These are phyloP conservation scores for Penicillium sp. DNA, from an alignment of 2,329 filamentous ascomycete species.

Conservation along the genomic window DNA sequence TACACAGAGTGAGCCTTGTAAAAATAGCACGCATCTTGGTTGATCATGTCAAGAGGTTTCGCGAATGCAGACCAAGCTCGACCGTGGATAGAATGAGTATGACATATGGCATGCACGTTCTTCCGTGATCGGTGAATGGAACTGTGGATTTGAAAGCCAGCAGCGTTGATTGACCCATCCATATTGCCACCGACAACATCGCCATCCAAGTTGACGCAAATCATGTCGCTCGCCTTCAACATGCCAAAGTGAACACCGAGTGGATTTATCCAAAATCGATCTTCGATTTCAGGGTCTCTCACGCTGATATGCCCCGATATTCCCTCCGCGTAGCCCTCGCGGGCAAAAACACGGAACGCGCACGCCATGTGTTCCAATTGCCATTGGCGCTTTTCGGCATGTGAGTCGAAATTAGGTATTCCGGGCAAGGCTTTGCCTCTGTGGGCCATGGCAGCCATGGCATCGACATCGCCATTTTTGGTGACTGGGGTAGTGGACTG, in stretches of 20 bases:
- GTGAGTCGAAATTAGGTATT: constrained; percentile 47
- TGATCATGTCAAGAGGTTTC: constrained; percentile 41
- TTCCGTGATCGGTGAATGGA: constrained; percentile 56
- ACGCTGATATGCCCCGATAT: constrained; percentile 70
- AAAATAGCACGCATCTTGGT: constrained; percentile 25
- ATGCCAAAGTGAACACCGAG: constrained; percentile 66
- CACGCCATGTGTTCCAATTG: constrained; percentile 60
- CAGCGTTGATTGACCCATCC: constrained; percentile 43
- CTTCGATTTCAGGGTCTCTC: constrained; percentile 60
- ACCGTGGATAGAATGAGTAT: constrained; percentile 49
- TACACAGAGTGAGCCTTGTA: constrained; percentile 59
- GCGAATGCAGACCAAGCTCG: constrained; percentile 47
- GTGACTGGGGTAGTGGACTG: background rate
- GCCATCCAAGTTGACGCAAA: constrained; percentile 47
- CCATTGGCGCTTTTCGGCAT: constrained; percentile 61
- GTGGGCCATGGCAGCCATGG: background rate
- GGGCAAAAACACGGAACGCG: constrained; percentile 67
- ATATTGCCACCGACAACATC: constrained; percentile 45
- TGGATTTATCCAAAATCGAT: constrained; percentile 68
- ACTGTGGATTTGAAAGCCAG: constrained; percentile 50
- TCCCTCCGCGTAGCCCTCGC: constrained; percentile 67
- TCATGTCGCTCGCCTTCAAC: constrained; percentile 44
- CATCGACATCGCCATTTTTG: background rate
- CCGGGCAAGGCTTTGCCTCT: background rate
- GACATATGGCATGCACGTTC: constrained; percentile 48